Percentiles rank a stretch among this genome's conserved stretches.
These are phyloP conservation scores for Suillus paluster DNA, from an alignment of 768 basidiomycete genomes.

Conservation along the genomic window DNA sequence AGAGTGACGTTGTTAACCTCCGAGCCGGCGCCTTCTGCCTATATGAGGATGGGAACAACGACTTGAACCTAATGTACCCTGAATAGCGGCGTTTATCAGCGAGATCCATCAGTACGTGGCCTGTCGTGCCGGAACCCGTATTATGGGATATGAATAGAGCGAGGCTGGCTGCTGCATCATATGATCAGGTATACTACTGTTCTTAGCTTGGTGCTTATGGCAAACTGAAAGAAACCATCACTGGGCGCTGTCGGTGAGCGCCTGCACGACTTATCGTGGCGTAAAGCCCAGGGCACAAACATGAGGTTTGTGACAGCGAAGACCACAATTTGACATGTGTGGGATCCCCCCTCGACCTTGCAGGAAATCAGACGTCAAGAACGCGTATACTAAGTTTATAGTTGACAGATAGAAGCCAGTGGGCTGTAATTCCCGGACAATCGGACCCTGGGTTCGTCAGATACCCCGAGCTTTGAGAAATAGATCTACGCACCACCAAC, in stretches of 20 bases:
- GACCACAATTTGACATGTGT: background rate
- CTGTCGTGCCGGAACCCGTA: background rate
- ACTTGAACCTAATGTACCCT: background rate
- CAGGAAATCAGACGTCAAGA: background rate
- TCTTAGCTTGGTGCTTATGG: background rate
- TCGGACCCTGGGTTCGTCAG: background rate
- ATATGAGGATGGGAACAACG: background rate
- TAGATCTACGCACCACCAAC: background rate
- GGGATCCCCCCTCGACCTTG: background rate
- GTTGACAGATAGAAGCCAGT: constrained; percentile 1
- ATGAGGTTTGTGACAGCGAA: background rate
- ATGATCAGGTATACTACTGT: background rate
- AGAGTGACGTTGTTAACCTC: background rate
- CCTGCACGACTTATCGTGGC: background rate
- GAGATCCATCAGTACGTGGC: background rate
- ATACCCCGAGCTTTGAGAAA: background rate
- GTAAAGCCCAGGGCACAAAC: background rate
- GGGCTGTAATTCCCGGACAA: background rate
- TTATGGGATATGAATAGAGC: background rate
- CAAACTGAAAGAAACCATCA: background rate
- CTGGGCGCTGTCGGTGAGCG: background rate
- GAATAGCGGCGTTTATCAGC: background rate
- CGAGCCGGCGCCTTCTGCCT: background rate
- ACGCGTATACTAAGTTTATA: background rate
- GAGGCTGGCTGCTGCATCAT: background rate